phyloP scores from a whole-genome alignment of 768 basidiomycete genomes.

The Termitomyces sp. region DNA sequence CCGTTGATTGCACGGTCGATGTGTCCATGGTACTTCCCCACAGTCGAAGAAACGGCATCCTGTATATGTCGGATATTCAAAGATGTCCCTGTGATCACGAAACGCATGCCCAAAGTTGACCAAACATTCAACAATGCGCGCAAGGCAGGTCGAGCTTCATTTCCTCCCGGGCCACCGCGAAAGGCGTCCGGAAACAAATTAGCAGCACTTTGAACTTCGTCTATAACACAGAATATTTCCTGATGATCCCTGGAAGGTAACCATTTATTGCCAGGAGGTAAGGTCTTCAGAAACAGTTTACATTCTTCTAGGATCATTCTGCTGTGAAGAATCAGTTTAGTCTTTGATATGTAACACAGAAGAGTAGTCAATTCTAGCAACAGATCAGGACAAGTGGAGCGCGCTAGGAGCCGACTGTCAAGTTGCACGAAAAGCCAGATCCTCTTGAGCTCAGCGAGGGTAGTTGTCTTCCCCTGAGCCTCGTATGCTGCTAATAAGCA shows the following conservation, averaged over 20 bases:
- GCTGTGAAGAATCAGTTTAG: too few species aligned
- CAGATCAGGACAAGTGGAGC: neutral
- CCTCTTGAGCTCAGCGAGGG: neutral
- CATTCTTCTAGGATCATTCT: neutral
- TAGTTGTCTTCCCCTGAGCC: neutral
- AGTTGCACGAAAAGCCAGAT: neutral
- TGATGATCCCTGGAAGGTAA: too few species aligned
- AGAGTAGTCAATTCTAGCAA: neutral
- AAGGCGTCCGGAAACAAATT: neutral
- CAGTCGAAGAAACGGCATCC: too few species aligned
- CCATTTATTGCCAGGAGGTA: neutral
- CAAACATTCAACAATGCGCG: too few species aligned
- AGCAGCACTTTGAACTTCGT: neutral
- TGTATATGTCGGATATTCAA: too few species aligned
- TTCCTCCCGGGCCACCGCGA: too few species aligned
- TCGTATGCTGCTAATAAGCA: neutral
- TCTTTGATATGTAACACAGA: neutral
- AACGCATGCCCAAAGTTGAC: too few species aligned
- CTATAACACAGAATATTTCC: neutral
- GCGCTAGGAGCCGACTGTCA: neutral
- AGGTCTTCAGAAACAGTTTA: neutral
- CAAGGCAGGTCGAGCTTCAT: too few species aligned
- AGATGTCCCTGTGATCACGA: too few species aligned
- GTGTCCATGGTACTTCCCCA: too few species aligned
- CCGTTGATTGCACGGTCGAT: too few species aligned